Base-by-base conservation (phyloP, 192 early-diverging fungal genomes). In the Rhizophagus sp. region DNA sequence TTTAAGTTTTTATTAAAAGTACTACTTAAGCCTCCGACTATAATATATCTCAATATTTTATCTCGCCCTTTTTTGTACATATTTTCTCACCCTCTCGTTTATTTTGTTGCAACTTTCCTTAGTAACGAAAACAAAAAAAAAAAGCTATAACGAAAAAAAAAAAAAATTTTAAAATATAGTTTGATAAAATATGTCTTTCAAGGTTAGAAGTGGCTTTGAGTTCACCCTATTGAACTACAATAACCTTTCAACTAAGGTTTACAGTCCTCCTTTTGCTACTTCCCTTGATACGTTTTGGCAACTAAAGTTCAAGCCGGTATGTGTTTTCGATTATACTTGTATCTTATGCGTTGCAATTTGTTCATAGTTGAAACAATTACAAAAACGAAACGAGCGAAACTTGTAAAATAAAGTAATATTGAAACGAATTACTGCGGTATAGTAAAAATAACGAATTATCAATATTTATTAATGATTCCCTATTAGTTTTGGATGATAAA, bases 231-330 rank as follows among this genome's bases (percentile, higher is more conserved):
- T 62, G 8, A 57, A 57, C n/a, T 25, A 64, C 22, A 34, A 27
- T 24, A 64, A 49, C 19, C 17, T 76, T 3, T 64, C 61, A 27
- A 27, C 27, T 3, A 76, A 57, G 22, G 34, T 76, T 44, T 76
- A 65, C 34, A 76, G 62, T 25, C 75, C 75, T 24, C 75, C 75
- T 27, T 65, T 76, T 25, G 75, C 33, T 17, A 76, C 75, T 76
- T 65, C 75, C 39, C 36, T 33, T 25, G 75, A 76, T 44, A 76
- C 39, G 75, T 76, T 76, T 47, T 76, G 75, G 75, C 62, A 76
- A 25, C 41, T 76, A 25, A 62, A 76, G 41, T 76, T 76, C n/a
- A 76, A 64, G 4, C 75, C 75, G n/a, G 75, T 76, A 76, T 8
- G 57, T 65, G 11, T 47, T 47, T 65, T 24, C 12, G 17, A 17